These are phyloP conservation scores for Dioscorea alata DNA, from an alignment of 106 monocot species.

Conservation along the genomic window DNA sequence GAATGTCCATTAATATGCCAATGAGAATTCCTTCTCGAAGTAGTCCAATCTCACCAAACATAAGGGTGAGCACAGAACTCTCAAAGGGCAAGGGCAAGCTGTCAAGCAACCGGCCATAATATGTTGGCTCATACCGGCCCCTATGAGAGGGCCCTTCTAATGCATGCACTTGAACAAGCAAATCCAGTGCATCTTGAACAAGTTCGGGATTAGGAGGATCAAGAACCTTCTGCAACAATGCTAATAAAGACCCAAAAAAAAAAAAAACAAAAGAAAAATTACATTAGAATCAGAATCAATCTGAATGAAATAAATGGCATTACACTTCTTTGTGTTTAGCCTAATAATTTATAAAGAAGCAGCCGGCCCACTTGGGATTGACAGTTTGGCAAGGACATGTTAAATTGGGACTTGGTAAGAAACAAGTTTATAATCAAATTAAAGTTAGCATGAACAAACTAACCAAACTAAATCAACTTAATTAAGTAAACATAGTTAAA, in stretches of 20 bases:
- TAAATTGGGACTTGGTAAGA: no score
- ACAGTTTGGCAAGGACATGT: no score
- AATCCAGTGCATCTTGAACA: constrained; percentile 53
- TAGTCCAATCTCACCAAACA: constrained; percentile 64
- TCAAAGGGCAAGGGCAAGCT: constrained; percentile 72
- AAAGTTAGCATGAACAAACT: no score
- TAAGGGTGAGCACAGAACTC: constrained; percentile 60
- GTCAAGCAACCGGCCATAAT: constrained; percentile 71
- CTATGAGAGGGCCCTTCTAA: constrained; percentile 38
- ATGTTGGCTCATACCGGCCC: constrained; percentile 68
- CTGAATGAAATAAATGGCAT: not conserved
- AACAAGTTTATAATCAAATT: no score
- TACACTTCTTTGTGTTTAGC: no score
- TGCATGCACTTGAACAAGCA: constrained; percentile 60
- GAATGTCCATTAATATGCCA: constrained; percentile 63
- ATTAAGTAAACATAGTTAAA: no score
- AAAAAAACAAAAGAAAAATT: not conserved
- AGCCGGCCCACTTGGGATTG: no score
- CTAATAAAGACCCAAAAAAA: constrained; percentile 20
- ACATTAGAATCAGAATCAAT: not conserved
- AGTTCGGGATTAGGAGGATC: constrained; percentile 54
- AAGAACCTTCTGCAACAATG: constrained; percentile 65
- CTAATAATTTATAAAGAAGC: no score
- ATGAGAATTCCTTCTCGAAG: constrained; percentile 65
- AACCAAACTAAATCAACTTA: no score